Evolutionary conservation across 495 filamentous ascomycete genomes (phyloP).

Genomic region (Articulospora tetracladia): DNA sequence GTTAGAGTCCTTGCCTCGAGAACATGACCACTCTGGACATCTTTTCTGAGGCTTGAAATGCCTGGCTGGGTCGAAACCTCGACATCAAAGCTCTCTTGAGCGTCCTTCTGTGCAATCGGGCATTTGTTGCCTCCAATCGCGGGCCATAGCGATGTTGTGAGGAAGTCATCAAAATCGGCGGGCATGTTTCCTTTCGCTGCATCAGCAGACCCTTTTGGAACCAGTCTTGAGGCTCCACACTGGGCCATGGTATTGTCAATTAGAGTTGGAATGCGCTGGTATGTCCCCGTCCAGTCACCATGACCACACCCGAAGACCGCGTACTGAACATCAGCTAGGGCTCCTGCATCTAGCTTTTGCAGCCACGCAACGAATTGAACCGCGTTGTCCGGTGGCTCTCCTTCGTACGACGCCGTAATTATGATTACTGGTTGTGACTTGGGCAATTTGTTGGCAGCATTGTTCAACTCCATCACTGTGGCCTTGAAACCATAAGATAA

Average conservation of each 20-base stretch:
- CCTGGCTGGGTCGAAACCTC: not conserved
- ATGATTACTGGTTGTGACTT: conserved; percentile 58
- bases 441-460: conserved; percentile 55
- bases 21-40: conserved; percentile 26
- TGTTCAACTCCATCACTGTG: conserved; percentile 50
- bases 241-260: conserved; percentile 49
- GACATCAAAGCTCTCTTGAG: not conserved
- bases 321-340: conserved; percentile 50
- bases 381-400: conserved; percentile 72
- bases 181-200: conserved; percentile 36
- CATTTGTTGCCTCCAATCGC: conserved; percentile 26
- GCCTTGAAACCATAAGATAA: conserved; percentile 51
- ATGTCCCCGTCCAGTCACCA: conserved; percentile 63
- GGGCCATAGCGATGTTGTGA: conserved; percentile 59
- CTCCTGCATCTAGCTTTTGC: not conserved
- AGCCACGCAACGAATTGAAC: conserved; percentile 60
- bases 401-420: conserved; percentile 66
- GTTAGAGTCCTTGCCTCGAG: not conserved
- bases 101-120: not conserved
- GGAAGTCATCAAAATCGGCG: conserved; percentile 68
- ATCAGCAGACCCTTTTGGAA: conserved; percentile 51
- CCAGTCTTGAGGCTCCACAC: conserved; percentile 48
- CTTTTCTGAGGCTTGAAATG: not conserved
- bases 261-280: conserved; percentile 63
- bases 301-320: conserved; percentile 54